A percentile compares a stretch with the other conserved stretches of the same genome.
These are phyloP conservation scores for Candida pseudoglaebosa DNA, from an alignment of 805 yeast genomes.

Conservation along the genomic window DNA sequence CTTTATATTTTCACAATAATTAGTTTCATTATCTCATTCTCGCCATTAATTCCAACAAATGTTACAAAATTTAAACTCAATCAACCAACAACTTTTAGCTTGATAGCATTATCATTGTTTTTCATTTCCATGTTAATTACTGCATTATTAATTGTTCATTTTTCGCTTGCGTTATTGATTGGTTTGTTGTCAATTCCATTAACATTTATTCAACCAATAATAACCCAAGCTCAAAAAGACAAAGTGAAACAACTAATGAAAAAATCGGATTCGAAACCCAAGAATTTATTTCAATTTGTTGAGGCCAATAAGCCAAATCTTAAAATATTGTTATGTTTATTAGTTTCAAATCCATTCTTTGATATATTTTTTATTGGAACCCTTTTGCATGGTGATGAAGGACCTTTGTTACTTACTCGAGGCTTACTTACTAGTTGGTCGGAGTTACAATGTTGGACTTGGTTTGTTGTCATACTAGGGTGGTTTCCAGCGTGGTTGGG, in stretches of 20 bases:
- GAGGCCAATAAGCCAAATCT: slow-evolving; percentile 13
- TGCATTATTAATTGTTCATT: slow-evolving; percentile 76
- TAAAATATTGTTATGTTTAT: slow-evolving; percentile 31
- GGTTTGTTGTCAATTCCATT: slow-evolving; percentile 76
- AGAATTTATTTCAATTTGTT: slow-evolving; percentile 3
- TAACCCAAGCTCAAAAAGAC: slow-evolving; percentile 12
- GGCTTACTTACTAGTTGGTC: slow-evolving; percentile 63
- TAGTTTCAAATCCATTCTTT: slow-evolving; percentile 51
- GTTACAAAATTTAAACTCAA: slow-evolving; percentile 12
- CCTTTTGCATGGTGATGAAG: slow-evolving; percentile 27
- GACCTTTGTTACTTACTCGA: slow-evolving; percentile 39
- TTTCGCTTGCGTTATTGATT: slow-evolving; percentile 69
- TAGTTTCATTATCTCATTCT: slow-evolving; percentile 12
- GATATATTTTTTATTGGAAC: slow-evolving; percentile 22
- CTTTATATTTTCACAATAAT: slow-evolving; percentile 15
- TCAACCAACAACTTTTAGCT: slow-evolving; percentile 20
- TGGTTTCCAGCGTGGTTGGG: slow-evolving; percentile 83
- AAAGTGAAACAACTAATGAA: background rate
- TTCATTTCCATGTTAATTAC: slow-evolving; percentile 64
- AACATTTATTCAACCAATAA: slow-evolving; percentile 50
- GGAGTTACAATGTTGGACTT: slow-evolving; percentile 78
- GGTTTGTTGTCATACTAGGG: slow-evolving; percentile 67
- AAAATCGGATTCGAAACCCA: slow-evolving; percentile 1
- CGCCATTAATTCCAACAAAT: slow-evolving; percentile 11
- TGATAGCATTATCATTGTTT: slow-evolving; percentile 48